A percentile compares a stretch with the other conserved stretches of the same genome.
phyloP scores from a whole-genome alignment of 176 grass and related monocot species.

The Eragrostis nindensis region DNA sequence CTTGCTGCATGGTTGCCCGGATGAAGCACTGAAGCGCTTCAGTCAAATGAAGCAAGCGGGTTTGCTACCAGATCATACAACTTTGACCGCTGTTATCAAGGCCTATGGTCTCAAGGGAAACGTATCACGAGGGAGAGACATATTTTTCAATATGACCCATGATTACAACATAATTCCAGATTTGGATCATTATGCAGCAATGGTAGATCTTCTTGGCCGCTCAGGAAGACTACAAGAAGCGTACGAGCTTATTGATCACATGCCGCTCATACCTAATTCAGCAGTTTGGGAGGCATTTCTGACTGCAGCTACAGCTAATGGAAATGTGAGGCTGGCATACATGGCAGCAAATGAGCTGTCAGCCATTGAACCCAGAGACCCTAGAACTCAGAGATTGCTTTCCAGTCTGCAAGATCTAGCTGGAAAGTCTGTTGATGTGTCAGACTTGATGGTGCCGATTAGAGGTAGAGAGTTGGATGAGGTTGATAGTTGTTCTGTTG shows the following conservation, averaged over 20 bases:
- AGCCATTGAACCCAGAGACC: constrained; percentile 53
- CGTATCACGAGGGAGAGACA: constrained; percentile 48
- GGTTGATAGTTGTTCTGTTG: constrained; percentile 49
- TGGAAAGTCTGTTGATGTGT: constrained; percentile 43
- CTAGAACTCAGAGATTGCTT: constrained; percentile 48
- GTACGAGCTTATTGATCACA: constrained; percentile 58
- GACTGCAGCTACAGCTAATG: constrained; percentile 59
- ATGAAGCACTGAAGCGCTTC: constrained; percentile 46
- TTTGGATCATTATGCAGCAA: constrained; percentile 67
- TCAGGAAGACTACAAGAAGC: constrained; percentile 71
- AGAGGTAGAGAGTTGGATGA: constrained; percentile 44
- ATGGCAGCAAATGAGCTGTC: constrained; percentile 53
- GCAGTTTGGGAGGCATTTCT: constrained; percentile 65
- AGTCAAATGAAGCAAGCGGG: constrained; percentile 59
- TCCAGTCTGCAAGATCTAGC: constrained; percentile 49
- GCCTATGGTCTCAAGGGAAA: constrained; percentile 66
- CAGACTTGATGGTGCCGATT: constrained; percentile 34
- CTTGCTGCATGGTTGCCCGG: constrained; percentile 63
- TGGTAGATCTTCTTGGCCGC: constrained; percentile 65
- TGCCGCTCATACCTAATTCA: constrained; percentile 61
- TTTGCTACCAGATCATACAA: constrained; percentile 54
- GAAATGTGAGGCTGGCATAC: constrained; percentile 55
- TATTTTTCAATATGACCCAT: constrained; percentile 55
- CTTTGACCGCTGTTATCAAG: constrained; percentile 61
- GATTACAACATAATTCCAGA: constrained; percentile 56